phyloP scores from a whole-genome alignment of 257 asterid species.

The Scutellaria barbata region DNA sequence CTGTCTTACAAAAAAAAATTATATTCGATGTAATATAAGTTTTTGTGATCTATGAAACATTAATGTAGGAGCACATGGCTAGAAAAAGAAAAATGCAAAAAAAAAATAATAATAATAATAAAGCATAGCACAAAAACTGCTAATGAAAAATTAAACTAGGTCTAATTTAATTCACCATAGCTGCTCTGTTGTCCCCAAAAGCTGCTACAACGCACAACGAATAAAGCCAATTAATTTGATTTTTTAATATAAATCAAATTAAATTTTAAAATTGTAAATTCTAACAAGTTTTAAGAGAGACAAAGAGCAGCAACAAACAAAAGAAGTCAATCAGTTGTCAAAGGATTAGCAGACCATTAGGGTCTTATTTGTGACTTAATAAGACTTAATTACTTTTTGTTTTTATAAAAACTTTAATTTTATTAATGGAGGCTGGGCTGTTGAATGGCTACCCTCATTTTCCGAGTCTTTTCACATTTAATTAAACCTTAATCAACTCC shows the following conservation, averaged over 20 bases:
- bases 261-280: background rate
- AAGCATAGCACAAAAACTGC: conserved; percentile 29
- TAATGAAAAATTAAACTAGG: conserved; percentile 25
- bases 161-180: conserved; percentile 31
- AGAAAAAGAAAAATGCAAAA: background rate
- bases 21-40: too few relatives aligned
- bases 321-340: conserved; percentile 35
- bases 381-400: conserved; percentile 29
- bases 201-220: conserved; percentile 54
- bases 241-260: conserved; percentile 3
- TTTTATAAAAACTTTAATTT: background rate
- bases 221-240: conserved; percentile 35
- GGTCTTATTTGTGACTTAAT: conserved; percentile 38
- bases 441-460: conserved; percentile 29
- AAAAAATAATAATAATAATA: too few relatives aligned
- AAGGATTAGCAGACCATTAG: conserved; percentile 49
- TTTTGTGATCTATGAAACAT: conserved; percentile 17
- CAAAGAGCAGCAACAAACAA: conserved; percentile 33
- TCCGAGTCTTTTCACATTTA: conserved; percentile 32
- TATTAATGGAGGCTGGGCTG: conserved; percentile 1
- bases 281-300: conserved; percentile 16
- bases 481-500: background rate
- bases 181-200: conserved; percentile 55
- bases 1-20: too few relatives aligned
- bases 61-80: conserved; percentile 53